Base-by-base conservation (phyloP, 352 stramenopile genomes). In the Achlya hypogyna region DNA sequence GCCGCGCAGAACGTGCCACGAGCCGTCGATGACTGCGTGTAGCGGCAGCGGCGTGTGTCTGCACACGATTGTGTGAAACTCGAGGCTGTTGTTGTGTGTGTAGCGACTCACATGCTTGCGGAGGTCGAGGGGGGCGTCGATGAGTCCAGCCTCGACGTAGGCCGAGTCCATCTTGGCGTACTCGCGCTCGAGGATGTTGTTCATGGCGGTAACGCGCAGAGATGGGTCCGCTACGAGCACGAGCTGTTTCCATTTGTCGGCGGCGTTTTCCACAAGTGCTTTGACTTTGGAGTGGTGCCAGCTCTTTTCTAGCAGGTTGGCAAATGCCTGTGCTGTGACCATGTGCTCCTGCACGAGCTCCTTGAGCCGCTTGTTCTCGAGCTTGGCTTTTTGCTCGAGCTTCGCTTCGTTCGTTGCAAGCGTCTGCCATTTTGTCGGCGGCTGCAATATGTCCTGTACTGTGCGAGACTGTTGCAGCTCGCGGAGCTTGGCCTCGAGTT, bases 51-150 rank as follows among this genome's bases (percentile, higher is more conserved):
- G 49, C 31, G 49, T 56, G 49, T 56, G n/a, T 10, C 49, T 12
- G n/a, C 49, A 56, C 16, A 56, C 49, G 31, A 56, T 56, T 16
- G 49, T 56, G 31, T 56, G 49, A 20, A 56, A 56, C 31, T 56
- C 49, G 31, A 56, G 49, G 25, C 25, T 38, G 31, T 56, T 56
- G 49, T 10, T 20, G 49, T 56, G 49, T 20, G 49, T 56, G 49
- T 56, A 56, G 12, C 49, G 25, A 38, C 12, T 27, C 2, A 56
- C 31, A 20, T 56, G 49, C 49, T 56, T 31, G 12, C 25, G 49
- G 25, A 56, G 10, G 49, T n/a, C 49, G 18, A 56, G n/a, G 25
- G 49, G 25, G 10, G 49, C 49, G 31, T 56, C 49, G 6, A 56
- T 56, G 25, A 56, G 31, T 16, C 49, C 49, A 20, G 49, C 49